Evolutionary conservation across 108 stramenopile genomes (phyloP).

Genomic region (Stephanodiscus triporus): DNA sequence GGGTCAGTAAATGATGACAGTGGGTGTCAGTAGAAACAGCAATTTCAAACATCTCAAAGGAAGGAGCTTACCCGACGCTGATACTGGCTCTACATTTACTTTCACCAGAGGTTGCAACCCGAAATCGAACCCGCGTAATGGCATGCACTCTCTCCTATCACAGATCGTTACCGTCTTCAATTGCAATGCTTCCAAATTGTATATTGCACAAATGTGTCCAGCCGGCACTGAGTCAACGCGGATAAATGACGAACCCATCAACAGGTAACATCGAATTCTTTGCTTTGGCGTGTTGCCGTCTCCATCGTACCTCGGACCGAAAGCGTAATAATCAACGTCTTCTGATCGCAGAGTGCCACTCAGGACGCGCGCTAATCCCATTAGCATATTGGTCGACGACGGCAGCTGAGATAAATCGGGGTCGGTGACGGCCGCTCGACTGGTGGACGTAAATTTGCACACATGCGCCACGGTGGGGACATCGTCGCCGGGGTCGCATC

Average conservation of each 20-base stretch:
- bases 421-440: slow-evolving; percentile 66
- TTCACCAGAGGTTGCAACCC: slow-evolving; percentile 86
- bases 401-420: slow-evolving; percentile 52
- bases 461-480: slow-evolving; percentile 78
- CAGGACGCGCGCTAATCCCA: slow-evolving; percentile 82
- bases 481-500: slow-evolving; percentile 53
- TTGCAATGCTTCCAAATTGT: slow-evolving; percentile 80
- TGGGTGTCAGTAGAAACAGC: neutral
- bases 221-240: slow-evolving; percentile 82
- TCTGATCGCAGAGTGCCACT: slow-evolving; percentile 72
- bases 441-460: slow-evolving; percentile 77
- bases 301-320: slow-evolving; percentile 77
- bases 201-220: slow-evolving; percentile 88
- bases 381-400: slow-evolving; percentile 51
- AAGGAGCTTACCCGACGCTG: slow-evolving; percentile 50
- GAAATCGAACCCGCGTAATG: slow-evolving; percentile 70
- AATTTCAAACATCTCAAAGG: neutral
- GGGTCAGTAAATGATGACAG: neutral
- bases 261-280: slow-evolving; percentile 69
- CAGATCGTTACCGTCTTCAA: slow-evolving; percentile 83
- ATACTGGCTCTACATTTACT: slow-evolving; percentile 84
- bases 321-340: slow-evolving; percentile 59
- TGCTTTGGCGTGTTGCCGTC: slow-evolving; percentile 37
- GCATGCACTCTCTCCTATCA: slow-evolving; percentile 66
- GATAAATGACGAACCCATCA: slow-evolving; percentile 90